phyloP scores from a whole-genome alignment of 257 asterid genomes.

The Nicotiana tomentosiformis region DNA sequence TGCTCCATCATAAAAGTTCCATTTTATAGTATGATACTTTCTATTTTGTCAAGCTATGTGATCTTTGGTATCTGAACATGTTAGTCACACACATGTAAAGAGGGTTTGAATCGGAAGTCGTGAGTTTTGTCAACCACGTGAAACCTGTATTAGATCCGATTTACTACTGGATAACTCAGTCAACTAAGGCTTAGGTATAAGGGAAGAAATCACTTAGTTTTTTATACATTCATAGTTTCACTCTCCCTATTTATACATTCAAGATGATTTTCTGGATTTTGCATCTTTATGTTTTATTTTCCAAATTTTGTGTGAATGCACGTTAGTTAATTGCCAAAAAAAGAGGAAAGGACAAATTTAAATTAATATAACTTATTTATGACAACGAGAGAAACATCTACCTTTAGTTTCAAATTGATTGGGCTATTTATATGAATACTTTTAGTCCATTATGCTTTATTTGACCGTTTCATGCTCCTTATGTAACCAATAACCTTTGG shows the following conservation, averaged over 20 bases:
- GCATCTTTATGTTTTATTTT: background rate
- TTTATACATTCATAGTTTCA: background rate
- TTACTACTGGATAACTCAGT: background rate
- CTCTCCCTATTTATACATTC: background rate
- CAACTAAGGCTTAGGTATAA: background rate
- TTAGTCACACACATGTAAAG: background rate
- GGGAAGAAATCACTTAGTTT: background rate
- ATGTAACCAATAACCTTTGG: background rate
- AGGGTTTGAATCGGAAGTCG: background rate
- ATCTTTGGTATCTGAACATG: background rate
- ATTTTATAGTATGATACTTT: background rate
- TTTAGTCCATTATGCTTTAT: background rate
- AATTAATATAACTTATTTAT: background rate
- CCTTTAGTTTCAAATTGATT: background rate
- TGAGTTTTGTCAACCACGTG: background rate
- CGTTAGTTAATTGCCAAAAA: background rate
- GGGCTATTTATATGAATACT: background rate
- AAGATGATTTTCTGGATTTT: background rate
- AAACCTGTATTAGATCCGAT: background rate
- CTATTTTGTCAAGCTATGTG: background rate
- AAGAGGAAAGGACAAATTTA: background rate
- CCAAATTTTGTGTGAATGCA: background rate
- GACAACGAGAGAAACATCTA: background rate
- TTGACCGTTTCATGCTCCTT: background rate
- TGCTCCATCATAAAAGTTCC: background rate